phyloP scores from a whole-genome alignment of 2,329 filamentous ascomycete species.

The Colletotrichum camelliae region DNA sequence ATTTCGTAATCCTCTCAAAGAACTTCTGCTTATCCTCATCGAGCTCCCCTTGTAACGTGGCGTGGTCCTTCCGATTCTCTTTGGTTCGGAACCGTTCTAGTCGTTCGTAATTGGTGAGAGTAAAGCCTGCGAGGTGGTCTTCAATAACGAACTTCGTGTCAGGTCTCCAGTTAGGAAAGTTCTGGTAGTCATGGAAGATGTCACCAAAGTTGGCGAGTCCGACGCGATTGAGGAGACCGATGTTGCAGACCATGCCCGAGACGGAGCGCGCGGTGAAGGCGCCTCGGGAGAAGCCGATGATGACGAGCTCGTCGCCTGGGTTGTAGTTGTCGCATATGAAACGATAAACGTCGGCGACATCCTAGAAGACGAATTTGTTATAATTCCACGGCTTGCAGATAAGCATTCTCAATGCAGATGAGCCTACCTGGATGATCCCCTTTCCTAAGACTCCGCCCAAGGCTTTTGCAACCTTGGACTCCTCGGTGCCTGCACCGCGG shows the following conservation, averaged over 20 bases:
- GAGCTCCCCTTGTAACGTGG: background rate
- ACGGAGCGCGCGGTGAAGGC: constrained; percentile 42
- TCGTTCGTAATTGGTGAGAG: background rate
- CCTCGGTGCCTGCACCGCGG: constrained; percentile 36
- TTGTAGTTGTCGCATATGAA: constrained; percentile 41
- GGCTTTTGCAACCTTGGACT: constrained; percentile 25
- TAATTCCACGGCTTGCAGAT: too few species aligned
- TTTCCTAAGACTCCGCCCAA: constrained; percentile 29
- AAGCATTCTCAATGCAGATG: background rate
- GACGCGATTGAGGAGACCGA: constrained; percentile 19
- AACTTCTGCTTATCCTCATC: background rate
- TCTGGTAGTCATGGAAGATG: constrained; percentile 23
- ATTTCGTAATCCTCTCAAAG: background rate
- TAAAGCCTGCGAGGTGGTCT: constrained; percentile 12
- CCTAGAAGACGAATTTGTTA: constrained; percentile 20
- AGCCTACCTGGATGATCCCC: constrained; percentile 25
- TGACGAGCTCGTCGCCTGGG: constrained; percentile 36
- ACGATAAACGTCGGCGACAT: constrained; percentile 40
- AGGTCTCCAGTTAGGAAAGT: constrained; percentile 7
- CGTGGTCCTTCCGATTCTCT: background rate
- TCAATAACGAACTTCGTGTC: background rate
- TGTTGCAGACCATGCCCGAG: constrained; percentile 27
- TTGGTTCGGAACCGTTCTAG: background rate
- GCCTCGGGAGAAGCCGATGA: constrained; percentile 40
- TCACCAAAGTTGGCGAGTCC: constrained; percentile 14